Evolutionary conservation across 306 rosid species (phyloP).

Genomic region (Trifolium dubium): DNA sequence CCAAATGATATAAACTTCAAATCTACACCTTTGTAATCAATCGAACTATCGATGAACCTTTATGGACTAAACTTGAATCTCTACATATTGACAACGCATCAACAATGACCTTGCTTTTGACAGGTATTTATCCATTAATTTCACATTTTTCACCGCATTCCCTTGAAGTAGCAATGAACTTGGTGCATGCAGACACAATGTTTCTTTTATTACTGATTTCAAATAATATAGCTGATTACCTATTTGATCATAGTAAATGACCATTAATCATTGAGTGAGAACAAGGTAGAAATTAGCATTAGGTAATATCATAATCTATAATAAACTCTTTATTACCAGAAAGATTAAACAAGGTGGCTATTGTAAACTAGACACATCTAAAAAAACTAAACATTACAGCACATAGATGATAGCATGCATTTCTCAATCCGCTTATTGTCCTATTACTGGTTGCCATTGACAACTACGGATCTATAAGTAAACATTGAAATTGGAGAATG

Average conservation of each 20-base stretch:
- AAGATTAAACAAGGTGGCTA: no score
- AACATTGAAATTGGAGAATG: neutral
- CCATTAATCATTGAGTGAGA: no score
- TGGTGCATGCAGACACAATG: slow-evolving; percentile 44
- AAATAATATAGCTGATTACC: slow-evolving; percentile 3
- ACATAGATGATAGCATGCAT: neutral
- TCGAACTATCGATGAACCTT: neutral
- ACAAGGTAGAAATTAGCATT: no score
- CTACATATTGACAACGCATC: slow-evolving; percentile 24
- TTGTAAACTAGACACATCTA: neutral
- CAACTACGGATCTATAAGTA: neutral
- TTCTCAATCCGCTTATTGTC: no score
- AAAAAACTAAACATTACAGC: neutral
- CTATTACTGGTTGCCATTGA: neutral
- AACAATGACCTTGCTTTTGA: slow-evolving; percentile 15
- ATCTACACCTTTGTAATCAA: neutral
- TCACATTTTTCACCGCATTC: slow-evolving; percentile 44
- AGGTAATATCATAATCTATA: no score
- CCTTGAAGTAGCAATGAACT: slow-evolving; percentile 48
- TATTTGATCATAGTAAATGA: neutral
- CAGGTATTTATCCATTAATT: slow-evolving; percentile 32
- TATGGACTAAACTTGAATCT: no score
- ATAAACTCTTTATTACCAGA: no score
- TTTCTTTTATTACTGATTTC: slow-evolving; percentile 40
- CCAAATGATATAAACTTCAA: neutral